These are phyloP conservation scores for Fraxinus greggii DNA, from an alignment of 305 asterid species.

Conservation along the genomic window DNA sequence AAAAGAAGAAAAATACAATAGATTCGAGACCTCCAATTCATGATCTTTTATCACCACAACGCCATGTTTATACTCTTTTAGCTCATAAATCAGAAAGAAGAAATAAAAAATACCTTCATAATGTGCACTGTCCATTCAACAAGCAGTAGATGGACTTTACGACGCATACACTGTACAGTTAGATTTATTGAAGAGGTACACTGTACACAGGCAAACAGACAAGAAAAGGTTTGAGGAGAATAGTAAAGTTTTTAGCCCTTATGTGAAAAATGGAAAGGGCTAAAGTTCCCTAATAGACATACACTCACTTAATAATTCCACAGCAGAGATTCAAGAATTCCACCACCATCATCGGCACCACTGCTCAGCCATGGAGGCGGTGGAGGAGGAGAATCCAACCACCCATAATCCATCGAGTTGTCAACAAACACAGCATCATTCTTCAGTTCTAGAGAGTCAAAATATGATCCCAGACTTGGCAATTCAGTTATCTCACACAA, in stretches of 20 bases:
- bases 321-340: not conserved
- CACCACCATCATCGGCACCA: not conserved
- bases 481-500: slow-evolving; percentile 7
- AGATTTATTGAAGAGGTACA: not conserved
- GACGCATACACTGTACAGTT: not conserved
- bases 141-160: not conserved
- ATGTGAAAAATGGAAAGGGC: not conserved
- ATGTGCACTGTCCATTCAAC: not conserved
- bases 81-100: not conserved
- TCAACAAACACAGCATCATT: not conserved
- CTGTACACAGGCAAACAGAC: not conserved
- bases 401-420: slow-evolving; percentile 7
- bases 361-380: not conserved
- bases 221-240: not conserved
- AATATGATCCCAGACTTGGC: slow-evolving; percentile 1
- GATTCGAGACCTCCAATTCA: not conserved
- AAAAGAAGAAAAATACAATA: not conserved
- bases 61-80: not conserved
- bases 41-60: not conserved
- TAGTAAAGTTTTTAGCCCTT: not conserved
- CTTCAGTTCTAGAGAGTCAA: slow-evolving; percentile 6
- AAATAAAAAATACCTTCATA: not conserved
- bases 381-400: slow-evolving; percentile 10
- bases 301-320: not conserved
- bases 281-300: not conserved